Conservation (phyloP, 176 grass and related monocot species). For the Dendrocalamus sinicus region DNA sequence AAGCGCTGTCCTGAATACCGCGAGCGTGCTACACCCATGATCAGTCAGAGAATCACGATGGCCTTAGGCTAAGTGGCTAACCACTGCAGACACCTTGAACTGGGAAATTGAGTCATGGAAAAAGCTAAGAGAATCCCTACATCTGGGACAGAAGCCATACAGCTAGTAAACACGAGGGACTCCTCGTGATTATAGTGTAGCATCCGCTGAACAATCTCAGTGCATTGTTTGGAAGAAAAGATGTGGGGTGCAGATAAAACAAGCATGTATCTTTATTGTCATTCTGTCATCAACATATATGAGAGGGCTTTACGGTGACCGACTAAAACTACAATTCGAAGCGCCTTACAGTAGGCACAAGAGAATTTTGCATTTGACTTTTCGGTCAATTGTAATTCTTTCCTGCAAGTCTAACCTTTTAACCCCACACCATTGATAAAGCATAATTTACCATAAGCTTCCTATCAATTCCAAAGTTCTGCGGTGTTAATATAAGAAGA, state of each 20-base stretch:
- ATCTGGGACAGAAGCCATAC: not conserved
- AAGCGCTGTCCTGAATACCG: not conserved
- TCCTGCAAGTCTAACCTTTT: conserved; percentile 18
- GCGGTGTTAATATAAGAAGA: conserved; percentile 36
- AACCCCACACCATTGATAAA: conserved; percentile 82
- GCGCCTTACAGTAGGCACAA: not conserved
- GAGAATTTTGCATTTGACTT: not conserved
- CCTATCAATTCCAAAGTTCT: conserved; percentile 85
- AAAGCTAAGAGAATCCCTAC: not conserved
- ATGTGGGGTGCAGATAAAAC: not conserved
- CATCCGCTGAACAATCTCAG: not conserved
- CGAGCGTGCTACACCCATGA: not conserved
- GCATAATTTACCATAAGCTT: conserved; percentile 93
- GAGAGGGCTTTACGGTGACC: not conserved
- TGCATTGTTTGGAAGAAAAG: not conserved
- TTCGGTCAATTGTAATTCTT: not conserved
- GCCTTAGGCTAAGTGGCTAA: not conserved
- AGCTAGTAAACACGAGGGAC: not conserved
- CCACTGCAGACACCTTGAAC: not conserved
- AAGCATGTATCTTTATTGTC: not conserved
- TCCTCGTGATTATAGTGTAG: not conserved
- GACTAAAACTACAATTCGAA: conserved; percentile 31
- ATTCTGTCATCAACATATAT: not conserved
- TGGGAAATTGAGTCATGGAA: not conserved
- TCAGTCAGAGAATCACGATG: not conserved